phyloP scores from a whole-genome alignment of 1,139 yeast species.

The Hemisphaericaspora xylofermentans region DNA sequence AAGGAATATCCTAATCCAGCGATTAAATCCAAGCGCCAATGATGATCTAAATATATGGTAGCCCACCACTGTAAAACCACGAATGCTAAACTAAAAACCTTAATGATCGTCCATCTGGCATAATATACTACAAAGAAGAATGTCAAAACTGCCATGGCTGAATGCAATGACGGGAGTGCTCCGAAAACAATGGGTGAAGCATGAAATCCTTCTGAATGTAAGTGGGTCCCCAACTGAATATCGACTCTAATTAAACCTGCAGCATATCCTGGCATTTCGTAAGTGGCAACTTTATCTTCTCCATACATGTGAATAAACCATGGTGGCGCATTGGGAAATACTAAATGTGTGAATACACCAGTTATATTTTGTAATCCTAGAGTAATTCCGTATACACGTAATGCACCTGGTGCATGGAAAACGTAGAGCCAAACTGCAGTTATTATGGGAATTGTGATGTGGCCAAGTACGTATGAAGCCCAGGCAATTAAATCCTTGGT shows the following conservation, averaged over 20 bases:
- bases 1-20: conserved; percentile 54
- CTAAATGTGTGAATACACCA: conserved; percentile 59
- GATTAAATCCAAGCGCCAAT: conserved; percentile 62
- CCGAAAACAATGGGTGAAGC: conserved; percentile 70
- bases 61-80: conserved; percentile 70
- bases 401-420: conserved; percentile 64
- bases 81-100: conserved; percentile 34
- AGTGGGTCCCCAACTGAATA: conserved; percentile 58
- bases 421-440: conserved; percentile 63
- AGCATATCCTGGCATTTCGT: conserved; percentile 65
- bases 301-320: conserved; percentile 68
- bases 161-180: conserved; percentile 66
- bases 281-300: conserved; percentile 50
- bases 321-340: conserved; percentile 69
- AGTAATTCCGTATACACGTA: conserved; percentile 51
- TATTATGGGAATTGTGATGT: conserved; percentile 59
- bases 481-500: conserved; percentile 56
- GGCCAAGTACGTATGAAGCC: conserved; percentile 60
- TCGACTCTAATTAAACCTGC: conserved; percentile 71
- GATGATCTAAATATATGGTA: conserved; percentile 70
- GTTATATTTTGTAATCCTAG: conserved; percentile 59
- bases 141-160: conserved; percentile 60
- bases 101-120: conserved; percentile 36
- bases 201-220: conserved; percentile 62
- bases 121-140: conserved; percentile 47